Conservation (phyloP, 2,329 filamentous ascomycete genomes). For the Exophiala sp. region DNA sequence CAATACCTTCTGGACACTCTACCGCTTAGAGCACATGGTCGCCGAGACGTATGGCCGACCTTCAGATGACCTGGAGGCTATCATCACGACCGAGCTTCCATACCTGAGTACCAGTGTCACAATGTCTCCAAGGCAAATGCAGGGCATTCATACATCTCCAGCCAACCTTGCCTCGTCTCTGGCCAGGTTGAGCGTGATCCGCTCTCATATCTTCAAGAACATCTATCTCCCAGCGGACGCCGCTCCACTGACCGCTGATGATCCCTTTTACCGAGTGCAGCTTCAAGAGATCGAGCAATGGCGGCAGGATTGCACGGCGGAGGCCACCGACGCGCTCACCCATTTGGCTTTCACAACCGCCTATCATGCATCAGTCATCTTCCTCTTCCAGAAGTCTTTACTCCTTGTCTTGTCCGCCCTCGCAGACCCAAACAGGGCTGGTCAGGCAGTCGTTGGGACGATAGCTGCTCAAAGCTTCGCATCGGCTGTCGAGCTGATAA, state of each 20-base stretch:
- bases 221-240: conserved; percentile 25
- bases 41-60: conserved; percentile 34
- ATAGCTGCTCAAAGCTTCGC: conserved; percentile 19
- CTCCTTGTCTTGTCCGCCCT: conserved; percentile 18
- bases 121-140: neutral
- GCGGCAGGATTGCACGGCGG: conserved; percentile 24
- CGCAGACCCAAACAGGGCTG: conserved; percentile 4
- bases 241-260: neutral
- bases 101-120: neutral
- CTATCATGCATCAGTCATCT: conserved; percentile 30
- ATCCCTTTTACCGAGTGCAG: conserved; percentile 10
- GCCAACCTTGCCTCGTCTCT: conserved; percentile 1
- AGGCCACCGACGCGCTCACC: neutral
- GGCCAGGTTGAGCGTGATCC: conserved; percentile 29
- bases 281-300: conserved; percentile 12
- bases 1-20: conserved; percentile 33
- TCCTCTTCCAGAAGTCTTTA: conserved; percentile 30
- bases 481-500: conserved; percentile 27
- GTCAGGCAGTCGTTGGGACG: neutral
- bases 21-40: conserved; percentile 33
- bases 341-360: conserved; percentile 14
- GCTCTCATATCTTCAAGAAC: conserved; percentile 32
- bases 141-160: neutral
- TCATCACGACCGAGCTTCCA: conserved; percentile 33
- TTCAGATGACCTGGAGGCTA: conserved; percentile 33